Percentiles rank a stretch among this genome's conserved stretches.
Evolutionary conservation across 495 filamentous ascomycete species (phyloP).

Genomic region (Penicillium subrubescens): DNA sequence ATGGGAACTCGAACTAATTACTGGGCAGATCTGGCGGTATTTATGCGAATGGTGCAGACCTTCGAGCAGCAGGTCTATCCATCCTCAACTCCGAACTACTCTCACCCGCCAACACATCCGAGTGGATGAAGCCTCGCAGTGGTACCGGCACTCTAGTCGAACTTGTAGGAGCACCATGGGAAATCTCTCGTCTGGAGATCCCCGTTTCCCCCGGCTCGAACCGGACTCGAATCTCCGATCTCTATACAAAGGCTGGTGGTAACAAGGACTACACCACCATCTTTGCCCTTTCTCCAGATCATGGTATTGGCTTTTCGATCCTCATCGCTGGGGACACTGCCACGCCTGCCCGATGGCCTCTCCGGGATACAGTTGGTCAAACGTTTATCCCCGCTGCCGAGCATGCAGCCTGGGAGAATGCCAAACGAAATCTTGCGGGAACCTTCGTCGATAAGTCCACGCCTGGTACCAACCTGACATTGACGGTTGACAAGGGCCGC

Average conservation of each 20-base stretch:
- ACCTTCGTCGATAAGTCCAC: background rate
- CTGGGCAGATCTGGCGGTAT: background rate
- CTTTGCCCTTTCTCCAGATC: constrained; percentile 20
- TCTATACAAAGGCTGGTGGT: constrained; percentile 20
- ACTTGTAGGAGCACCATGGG: constrained; percentile 20
- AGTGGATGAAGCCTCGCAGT: constrained; percentile 42
- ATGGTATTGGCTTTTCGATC: constrained; percentile 18
- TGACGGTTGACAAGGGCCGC: background rate
- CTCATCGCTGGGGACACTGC: background rate
- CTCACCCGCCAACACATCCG: constrained; percentile 36
- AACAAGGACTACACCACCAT: constrained; percentile 16
- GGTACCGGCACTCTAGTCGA: constrained; percentile 15
- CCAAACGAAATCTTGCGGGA: background rate
- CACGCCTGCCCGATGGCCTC: background rate
- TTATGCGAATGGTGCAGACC: constrained; percentile 1
- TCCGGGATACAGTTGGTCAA: background rate
- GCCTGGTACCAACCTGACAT: background rate
- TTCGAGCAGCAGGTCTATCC: constrained; percentile 39
- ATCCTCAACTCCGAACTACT: constrained; percentile 49
- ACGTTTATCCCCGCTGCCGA: background rate
- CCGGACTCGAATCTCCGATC: constrained; percentile 17
- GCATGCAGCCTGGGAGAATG: background rate
- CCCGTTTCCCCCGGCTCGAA: constrained; percentile 17
- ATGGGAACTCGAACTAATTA: background rate
- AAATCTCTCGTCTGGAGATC: constrained; percentile 5